These are phyloP conservation scores for Malassezia obtusa DNA, from an alignment of 1,284 basidiomycete species.

Conservation along the genomic window DNA sequence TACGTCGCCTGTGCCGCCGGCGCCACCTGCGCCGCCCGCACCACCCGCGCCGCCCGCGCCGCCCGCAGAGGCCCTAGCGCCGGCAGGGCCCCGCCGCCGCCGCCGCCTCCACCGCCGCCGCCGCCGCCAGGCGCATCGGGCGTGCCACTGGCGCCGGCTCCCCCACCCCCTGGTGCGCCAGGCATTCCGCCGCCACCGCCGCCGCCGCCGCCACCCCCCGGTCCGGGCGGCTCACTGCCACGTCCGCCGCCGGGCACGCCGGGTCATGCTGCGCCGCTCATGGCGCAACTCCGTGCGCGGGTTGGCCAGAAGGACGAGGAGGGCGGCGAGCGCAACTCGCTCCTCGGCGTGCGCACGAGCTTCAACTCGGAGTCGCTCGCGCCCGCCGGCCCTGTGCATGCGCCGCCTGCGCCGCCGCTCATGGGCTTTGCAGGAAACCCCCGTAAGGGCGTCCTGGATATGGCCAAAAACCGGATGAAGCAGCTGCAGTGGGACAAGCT, in stretches of 20 bases:
- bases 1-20: not conserved
- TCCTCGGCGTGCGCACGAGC: slow-evolving; percentile 40
- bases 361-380: slow-evolving; percentile 24
- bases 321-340: slow-evolving; percentile 1
- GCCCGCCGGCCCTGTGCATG: slow-evolving; percentile 35
- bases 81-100: slow-evolving; percentile 9
- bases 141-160: not conserved
- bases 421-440: slow-evolving; percentile 50
- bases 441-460: slow-evolving; percentile 76
- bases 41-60: slow-evolving; percentile 15
- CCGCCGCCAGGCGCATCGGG: slow-evolving; percentile 11
- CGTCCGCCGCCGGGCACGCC: slow-evolving; percentile 19
- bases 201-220: slow-evolving; percentile 2
- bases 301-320: not conserved
- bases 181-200: not conserved
- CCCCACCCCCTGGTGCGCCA: not conserved
- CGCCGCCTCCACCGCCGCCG: slow-evolving; percentile 22
- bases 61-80: slow-evolving; percentile 19
- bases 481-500: slow-evolving; percentile 95
- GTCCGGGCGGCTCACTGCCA: slow-evolving; percentile 13
- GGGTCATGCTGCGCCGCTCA: slow-evolving; percentile 3
- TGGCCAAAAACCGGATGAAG: slow-evolving; percentile 86
- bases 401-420: slow-evolving; percentile 39
- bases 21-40: not conserved
- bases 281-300: slow-evolving; percentile 24